These are phyloP conservation scores for Cryptococcus amylolentus DNA, from an alignment of 1,284 basidiomycete genomes.

Conservation along the genomic window DNA sequence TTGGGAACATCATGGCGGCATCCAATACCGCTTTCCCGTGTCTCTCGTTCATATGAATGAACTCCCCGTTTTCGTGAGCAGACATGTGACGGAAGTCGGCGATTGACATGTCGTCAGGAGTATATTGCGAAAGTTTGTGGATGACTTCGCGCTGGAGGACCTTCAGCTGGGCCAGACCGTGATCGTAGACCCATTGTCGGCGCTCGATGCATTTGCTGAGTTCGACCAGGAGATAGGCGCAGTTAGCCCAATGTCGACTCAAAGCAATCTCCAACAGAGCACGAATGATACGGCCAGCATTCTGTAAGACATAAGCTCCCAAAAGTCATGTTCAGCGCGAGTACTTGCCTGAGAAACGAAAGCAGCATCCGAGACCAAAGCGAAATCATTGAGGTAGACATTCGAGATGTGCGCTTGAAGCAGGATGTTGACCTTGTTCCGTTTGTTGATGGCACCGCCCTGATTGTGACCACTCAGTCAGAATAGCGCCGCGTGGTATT, in stretches of 20 bases:
- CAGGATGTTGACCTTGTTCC: slow-evolving; percentile 93
- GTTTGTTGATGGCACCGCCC: slow-evolving; percentile 71
- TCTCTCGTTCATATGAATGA: slow-evolving; percentile 81
- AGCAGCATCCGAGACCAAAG: slow-evolving; percentile 89
- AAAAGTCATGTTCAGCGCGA: neutral
- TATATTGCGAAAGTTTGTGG: slow-evolving; percentile 71
- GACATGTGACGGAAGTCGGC: slow-evolving; percentile 72
- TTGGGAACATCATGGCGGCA: slow-evolving; percentile 84
- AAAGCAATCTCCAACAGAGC: slow-evolving; percentile 92
- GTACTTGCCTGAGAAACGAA: slow-evolving; percentile 70
- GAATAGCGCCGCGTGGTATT: neutral
- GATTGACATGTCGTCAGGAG: slow-evolving; percentile 75
- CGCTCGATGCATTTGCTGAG: slow-evolving; percentile 93
- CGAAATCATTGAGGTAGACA: slow-evolving; percentile 84
- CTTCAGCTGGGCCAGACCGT: slow-evolving; percentile 78
- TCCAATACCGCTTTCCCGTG: slow-evolving; percentile 76
- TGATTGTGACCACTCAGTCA: slow-evolving; percentile 35
- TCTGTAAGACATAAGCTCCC: slow-evolving; percentile 50
- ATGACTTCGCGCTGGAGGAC: slow-evolving; percentile 73
- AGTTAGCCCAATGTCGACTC: slow-evolving; percentile 84
- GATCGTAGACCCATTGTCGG: slow-evolving; percentile 92
- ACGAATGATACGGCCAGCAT: slow-evolving; percentile 89
- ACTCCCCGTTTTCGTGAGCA: slow-evolving; percentile 70
- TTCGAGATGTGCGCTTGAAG: slow-evolving; percentile 87
- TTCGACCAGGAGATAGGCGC: slow-evolving; percentile 74